A percentile compares a stretch with the other conserved stretches of the same genome.
Evolutionary conservation across 345 rosid genomes (phyloP).

Genomic region (Camelina hispida): DNA sequence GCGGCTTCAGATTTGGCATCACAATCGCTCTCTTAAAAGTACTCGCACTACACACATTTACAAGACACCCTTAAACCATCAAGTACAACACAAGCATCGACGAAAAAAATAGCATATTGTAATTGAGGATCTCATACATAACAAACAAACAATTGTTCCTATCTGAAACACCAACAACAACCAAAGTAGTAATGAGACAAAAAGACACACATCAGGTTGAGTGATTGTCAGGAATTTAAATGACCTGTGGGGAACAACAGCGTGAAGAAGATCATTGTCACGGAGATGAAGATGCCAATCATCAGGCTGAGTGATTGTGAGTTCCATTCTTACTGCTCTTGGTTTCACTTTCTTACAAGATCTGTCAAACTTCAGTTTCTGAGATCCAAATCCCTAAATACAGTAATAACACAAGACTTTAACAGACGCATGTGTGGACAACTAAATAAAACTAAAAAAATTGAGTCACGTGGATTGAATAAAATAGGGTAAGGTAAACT

Average conservation of each 20-base stretch:
- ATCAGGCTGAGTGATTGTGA: slow-evolving; percentile 71
- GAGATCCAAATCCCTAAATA: slow-evolving; percentile 42
- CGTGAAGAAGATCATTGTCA: slow-evolving; percentile 69
- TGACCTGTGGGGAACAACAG: slow-evolving; percentile 80
- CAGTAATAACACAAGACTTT: slow-evolving; percentile 1
- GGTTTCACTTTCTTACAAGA: slow-evolving; percentile 42
- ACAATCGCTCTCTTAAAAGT: slow-evolving; percentile 85
- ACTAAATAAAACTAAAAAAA: not conserved
- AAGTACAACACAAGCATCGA: slow-evolving; percentile 26
- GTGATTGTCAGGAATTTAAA: not conserved
- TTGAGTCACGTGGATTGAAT: slow-evolving; percentile 3
- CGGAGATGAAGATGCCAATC: slow-evolving; percentile 95
- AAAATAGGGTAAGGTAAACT: not conserved
- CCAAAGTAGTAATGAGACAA: not conserved
- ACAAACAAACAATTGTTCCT: slow-evolving; percentile 11
- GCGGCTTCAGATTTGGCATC: slow-evolving; percentile 95
- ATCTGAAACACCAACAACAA: not conserved
- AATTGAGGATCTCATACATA: not conserved
- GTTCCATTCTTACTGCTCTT: slow-evolving; percentile 58
- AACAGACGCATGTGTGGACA: slow-evolving; percentile 8
- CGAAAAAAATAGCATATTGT: not conserved
- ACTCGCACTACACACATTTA: slow-evolving; percentile 55
- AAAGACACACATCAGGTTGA: not conserved
- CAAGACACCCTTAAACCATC: slow-evolving; percentile 23
- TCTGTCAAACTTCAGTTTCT: slow-evolving; percentile 34